Percentiles rank a stretch among this genome's conserved stretches.
These are phyloP conservation scores for Datisca glomerata DNA, from an alignment of 306 rosid species.

Conservation along the genomic window DNA sequence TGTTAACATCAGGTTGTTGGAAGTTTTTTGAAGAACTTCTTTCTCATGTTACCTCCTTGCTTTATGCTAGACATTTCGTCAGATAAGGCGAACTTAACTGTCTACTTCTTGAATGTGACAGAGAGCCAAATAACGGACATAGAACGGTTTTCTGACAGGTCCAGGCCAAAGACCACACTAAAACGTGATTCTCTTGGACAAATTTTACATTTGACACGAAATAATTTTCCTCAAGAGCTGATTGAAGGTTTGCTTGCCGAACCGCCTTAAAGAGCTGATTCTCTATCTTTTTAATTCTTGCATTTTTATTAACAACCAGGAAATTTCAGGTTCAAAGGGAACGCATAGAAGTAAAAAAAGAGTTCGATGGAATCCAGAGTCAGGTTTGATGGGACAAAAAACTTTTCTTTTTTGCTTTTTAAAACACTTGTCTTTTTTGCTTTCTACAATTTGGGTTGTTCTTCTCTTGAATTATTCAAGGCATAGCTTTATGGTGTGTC, in stretches of 20 bases:
- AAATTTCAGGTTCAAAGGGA: constrained; percentile 15
- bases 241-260: constrained; percentile 10
- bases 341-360: constrained; percentile 2
- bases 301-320: background rate
- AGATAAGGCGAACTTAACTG: background rate
- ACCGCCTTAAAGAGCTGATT: background rate
- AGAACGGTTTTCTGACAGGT: constrained; percentile 10
- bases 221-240: constrained; percentile 14
- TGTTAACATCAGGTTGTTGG: too few species aligned
- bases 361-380: constrained; percentile 14
- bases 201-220: constrained; percentile 7
- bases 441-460: background rate
- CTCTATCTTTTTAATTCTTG: background rate
- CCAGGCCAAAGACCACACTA: background rate
- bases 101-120: constrained; percentile 2
- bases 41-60: too few species aligned
- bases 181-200: constrained; percentile 11
- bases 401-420: background rate
- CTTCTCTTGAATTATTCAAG: too few species aligned
- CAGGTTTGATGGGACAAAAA: constrained; percentile 9
- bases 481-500: too few species aligned
- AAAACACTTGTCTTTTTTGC: background rate
- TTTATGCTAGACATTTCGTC: too few species aligned
- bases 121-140: constrained; percentile 4
- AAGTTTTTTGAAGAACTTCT: too few species aligned